Evolutionary conservation across 768 basidiomycete species (phyloP).

Genomic region (Tylopilus cervinicoccineus): DNA sequence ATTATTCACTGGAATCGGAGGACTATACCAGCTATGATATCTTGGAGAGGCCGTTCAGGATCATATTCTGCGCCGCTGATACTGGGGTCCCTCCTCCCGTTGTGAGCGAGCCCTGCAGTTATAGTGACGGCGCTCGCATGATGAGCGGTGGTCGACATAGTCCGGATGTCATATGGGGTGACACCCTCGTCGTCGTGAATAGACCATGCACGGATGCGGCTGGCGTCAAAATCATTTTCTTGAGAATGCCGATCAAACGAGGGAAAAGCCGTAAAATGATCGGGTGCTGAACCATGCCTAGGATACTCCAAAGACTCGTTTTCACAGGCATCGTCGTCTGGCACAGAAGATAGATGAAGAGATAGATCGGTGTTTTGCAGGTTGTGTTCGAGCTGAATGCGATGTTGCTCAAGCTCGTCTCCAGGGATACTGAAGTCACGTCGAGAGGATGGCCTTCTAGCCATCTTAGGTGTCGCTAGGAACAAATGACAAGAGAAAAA

Average conservation of each 20-base stretch:
- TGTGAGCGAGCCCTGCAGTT: constrained; percentile 67
- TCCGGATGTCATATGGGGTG: constrained; percentile 63
- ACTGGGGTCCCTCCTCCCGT: constrained; percentile 48
- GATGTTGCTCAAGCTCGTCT: constrained; percentile 71
- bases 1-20: not conserved
- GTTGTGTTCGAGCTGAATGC: constrained; percentile 76
- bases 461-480: constrained; percentile 21
- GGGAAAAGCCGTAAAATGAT: constrained; percentile 50
- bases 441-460: constrained; percentile 22
- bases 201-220: constrained; percentile 53
- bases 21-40: constrained; percentile 59
- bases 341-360: constrained; percentile 59
- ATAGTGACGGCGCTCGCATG: constrained; percentile 88
- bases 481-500: constrained; percentile 14
- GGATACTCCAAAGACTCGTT: constrained; percentile 64
- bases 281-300: constrained; percentile 60
- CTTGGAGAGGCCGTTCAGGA: constrained; percentile 73
- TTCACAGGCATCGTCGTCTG: constrained; percentile 39
- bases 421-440: constrained; percentile 56
- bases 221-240: constrained; percentile 53
- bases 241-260: constrained; percentile 58
- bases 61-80: constrained; percentile 82
- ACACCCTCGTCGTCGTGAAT: constrained; percentile 66
- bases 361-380: constrained; percentile 71
- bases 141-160: constrained; percentile 80